These are phyloP conservation scores for Chimonanthus salicifolius DNA, from an alignment of 164 flowering plant species.

Conservation along the genomic window DNA sequence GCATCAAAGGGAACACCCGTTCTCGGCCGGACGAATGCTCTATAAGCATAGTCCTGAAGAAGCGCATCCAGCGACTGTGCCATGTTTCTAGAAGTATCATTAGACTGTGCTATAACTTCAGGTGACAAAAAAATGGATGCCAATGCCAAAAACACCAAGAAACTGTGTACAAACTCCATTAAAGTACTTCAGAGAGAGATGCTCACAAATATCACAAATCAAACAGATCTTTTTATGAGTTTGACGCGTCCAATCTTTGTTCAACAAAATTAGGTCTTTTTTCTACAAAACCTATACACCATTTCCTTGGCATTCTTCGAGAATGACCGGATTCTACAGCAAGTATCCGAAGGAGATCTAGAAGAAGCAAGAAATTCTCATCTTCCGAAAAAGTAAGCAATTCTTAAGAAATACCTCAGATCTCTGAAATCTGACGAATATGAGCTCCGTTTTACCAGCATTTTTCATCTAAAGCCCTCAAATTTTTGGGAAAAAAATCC, in stretches of 20 bases:
- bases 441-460: neutral
- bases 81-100: conserved; percentile 3
- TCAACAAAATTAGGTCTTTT: neutral
- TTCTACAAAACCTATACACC: neutral
- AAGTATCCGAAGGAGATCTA: neutral
- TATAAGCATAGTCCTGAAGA: conserved; percentile 86
- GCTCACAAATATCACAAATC: neutral
- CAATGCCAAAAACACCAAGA: conserved; percentile 30
- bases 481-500: neutral
- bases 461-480: neutral
- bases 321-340: neutral
- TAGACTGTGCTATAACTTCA: conserved; percentile 30
- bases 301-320: neutral
- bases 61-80: conserved; percentile 53
- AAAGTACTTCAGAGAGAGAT: neutral
- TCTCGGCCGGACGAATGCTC: conserved; percentile 52
- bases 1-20: conserved; percentile 61
- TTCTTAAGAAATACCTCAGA: neutral
- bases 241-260: neutral
- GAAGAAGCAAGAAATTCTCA: neutral
- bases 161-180: conserved; percentile 53
- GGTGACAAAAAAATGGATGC: conserved; percentile 18
- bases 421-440: neutral
- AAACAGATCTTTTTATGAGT: neutral
- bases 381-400: too few species aligned